phyloP scores from a whole-genome alignment of 371 early-diverging fungal species.

The Mucor mucedo region DNA sequence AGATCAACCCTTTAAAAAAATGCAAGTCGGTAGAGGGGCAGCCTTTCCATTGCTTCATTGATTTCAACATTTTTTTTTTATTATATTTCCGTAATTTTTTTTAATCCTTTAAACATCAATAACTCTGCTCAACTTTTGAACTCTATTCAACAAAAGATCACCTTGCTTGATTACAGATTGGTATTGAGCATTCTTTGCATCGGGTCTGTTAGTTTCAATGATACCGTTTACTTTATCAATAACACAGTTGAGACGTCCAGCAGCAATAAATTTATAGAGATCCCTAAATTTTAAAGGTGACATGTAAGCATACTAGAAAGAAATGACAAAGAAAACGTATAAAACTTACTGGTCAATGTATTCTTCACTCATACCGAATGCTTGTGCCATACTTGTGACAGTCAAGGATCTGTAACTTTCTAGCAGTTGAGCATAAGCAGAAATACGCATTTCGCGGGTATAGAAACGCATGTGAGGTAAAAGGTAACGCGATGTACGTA shows the following conservation, averaged over 20 bases:
- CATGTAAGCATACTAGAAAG: background rate
- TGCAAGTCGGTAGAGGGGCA: too few relatives aligned
- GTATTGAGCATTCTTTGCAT: slow-evolving; percentile 96
- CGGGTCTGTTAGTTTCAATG: slow-evolving; percentile 96
- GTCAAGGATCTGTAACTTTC: slow-evolving; percentile 97
- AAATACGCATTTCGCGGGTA: slow-evolving; percentile 98
- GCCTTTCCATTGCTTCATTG: too few relatives aligned
- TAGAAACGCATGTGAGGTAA: slow-evolving; percentile 88
- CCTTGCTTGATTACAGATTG: slow-evolving; percentile 96
- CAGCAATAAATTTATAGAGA: slow-evolving; percentile 94
- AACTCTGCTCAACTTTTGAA: slow-evolving; percentile 96
- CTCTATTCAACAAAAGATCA: slow-evolving; percentile 91
- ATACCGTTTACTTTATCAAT: slow-evolving; percentile 99
- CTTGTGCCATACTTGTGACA: slow-evolving; percentile 94
- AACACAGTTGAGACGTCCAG: slow-evolving; percentile 96
- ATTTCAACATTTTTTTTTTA: background rate
- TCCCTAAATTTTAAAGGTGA: slow-evolving; percentile 62
- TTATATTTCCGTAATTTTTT: slow-evolving; percentile 3
- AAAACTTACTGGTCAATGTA: slow-evolving; percentile 88
- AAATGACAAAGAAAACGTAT: background rate
- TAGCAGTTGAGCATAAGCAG: slow-evolving; percentile 96
- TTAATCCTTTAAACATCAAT: slow-evolving; percentile 67
- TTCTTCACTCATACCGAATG: slow-evolving; percentile 96
- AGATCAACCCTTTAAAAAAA: too few relatives aligned
- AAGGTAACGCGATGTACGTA: slow-evolving; percentile 68